Conservation (phyloP, 371 early-diverging fungal species). For the Mucor racemosus region DNA sequence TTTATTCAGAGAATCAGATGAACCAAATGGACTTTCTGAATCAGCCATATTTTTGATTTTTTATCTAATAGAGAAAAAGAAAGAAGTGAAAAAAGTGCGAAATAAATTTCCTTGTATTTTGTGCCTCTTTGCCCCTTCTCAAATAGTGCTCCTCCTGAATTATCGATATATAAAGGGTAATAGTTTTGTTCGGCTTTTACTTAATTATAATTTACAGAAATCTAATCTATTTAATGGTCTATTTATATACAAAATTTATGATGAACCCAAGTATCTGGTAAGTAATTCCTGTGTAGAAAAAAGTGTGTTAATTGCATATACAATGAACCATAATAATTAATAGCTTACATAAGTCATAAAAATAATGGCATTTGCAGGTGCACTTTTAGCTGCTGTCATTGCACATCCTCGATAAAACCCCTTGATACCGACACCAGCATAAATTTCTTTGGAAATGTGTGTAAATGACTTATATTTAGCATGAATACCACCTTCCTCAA, state of each 20-base stretch:
- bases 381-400: slow-evolving; percentile 86
- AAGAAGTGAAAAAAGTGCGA: slow-evolving; percentile 7
- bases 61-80: background rate
- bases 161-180: background rate
- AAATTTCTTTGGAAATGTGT: slow-evolving; percentile 71
- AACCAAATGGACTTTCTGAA: slow-evolving; percentile 14
- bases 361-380: slow-evolving; percentile 92
- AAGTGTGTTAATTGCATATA: background rate
- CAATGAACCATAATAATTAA: background rate
- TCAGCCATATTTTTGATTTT: slow-evolving; percentile 7
- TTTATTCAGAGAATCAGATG: slow-evolving; percentile 9
- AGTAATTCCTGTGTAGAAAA: slow-evolving; percentile 29
- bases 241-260: background rate
- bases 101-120: background rate
- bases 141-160: slow-evolving; percentile 1
- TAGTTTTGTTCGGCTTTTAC: background rate
- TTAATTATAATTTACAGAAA: no score
- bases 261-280: slow-evolving; percentile 33
- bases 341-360: slow-evolving; percentile 79
- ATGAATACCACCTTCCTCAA: slow-evolving; percentile 61
- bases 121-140: background rate
- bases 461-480: slow-evolving; percentile 40
- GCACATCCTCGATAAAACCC: slow-evolving; percentile 94
- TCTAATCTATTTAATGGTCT: background rate
- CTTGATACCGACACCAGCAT: slow-evolving; percentile 74